Conservation (phyloP, 192 early-diverging fungal species). For the Diversispora epigaea region DNA sequence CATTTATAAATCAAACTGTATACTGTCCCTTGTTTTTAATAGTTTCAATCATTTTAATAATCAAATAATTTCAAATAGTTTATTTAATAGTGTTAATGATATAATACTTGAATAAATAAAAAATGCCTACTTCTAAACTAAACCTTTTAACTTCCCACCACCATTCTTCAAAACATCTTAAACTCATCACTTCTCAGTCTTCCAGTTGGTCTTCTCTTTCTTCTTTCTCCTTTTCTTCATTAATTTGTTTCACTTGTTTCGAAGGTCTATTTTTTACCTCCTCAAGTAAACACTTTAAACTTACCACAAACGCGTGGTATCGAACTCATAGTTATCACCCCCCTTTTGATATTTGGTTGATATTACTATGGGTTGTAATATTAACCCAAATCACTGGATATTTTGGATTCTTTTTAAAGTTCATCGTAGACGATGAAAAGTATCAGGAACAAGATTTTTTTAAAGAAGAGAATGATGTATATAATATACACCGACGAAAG, state of each 20-base stretch:
- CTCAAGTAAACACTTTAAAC: background rate
- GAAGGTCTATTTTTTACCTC: background rate
- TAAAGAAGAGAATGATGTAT: background rate
- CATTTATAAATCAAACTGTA: no score
- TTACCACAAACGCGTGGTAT: slow-evolving; percentile 23
- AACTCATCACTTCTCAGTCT: no score
- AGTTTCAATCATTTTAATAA: no score
- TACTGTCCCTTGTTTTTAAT: no score
- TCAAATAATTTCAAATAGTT: no score
- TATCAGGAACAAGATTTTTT: background rate
- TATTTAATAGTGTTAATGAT: no score
- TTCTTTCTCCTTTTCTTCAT: no score
- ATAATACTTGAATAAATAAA: no score
- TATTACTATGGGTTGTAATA: slow-evolving; percentile 13
- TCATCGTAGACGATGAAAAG: slow-evolving; percentile 3
- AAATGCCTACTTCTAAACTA: no score
- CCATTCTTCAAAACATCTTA: no score
- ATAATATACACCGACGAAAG: background rate
- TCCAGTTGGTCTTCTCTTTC: no score
- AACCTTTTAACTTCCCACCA: no score
- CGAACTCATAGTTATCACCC: slow-evolving; percentile 15
- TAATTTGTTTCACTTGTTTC: background rate
- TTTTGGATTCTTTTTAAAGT: background rate
- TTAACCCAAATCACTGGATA: background rate
- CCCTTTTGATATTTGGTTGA: slow-evolving; percentile 17